phyloP scores from a whole-genome alignment of 306 rosid genomes.

The Cucurbita maxima region DNA sequence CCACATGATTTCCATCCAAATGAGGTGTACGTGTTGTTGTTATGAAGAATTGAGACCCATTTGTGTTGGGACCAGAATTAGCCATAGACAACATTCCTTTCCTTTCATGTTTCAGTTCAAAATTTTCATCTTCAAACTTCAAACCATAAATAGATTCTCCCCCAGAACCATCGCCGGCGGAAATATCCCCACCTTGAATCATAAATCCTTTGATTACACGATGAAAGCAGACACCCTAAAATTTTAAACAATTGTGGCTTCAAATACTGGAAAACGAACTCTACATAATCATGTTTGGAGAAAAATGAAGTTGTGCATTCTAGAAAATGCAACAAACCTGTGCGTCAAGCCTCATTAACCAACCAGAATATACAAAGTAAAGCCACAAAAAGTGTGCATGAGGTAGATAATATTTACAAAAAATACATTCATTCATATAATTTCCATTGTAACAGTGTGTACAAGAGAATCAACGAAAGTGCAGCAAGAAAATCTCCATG shows the following conservation, averaged over 20 bases:
- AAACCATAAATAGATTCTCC: constrained; percentile 64
- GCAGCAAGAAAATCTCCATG: not conserved
- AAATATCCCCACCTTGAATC: constrained; percentile 73
- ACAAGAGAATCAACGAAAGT: not conserved
- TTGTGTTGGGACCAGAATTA: constrained; percentile 43
- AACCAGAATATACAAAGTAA: not conserved
- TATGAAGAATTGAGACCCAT: constrained; percentile 58
- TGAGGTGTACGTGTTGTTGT: constrained; percentile 40
- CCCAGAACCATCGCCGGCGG: constrained; percentile 51
- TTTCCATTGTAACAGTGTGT: not conserved
- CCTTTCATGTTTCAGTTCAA: constrained; percentile 64
- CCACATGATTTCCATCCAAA: constrained; percentile 70
- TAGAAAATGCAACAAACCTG: not conserved
- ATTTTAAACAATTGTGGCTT: not conserved
- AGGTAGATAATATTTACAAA: not conserved
- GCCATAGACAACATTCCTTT: constrained; percentile 69
- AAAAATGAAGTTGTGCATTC: not conserved
- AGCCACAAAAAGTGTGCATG: not conserved
- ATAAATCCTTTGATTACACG: constrained; percentile 63
- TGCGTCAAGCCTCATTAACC: not conserved
- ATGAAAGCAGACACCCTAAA: constrained; percentile 44
- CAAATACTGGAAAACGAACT: not conserved
- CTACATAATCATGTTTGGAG: not conserved
- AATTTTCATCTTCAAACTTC: constrained; percentile 54
- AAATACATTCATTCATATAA: not conserved